Conservation (phyloP, 352 stramenopile species). For the Pythium phragmitis region DNA sequence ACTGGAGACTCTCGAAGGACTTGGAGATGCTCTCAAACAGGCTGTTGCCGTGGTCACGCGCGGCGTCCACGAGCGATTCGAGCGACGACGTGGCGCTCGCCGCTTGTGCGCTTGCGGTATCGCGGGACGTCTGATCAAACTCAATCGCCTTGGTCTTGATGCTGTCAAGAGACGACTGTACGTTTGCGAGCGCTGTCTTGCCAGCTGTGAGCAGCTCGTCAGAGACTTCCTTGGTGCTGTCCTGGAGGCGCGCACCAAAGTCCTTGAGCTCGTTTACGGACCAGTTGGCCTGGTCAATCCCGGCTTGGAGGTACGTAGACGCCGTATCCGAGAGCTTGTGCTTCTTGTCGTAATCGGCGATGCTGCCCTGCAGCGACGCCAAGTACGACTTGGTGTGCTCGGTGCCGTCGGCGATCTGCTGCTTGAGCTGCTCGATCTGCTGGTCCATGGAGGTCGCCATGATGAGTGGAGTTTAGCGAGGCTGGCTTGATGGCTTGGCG, state of each 20-base stretch:
- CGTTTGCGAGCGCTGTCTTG: constrained; percentile 46
- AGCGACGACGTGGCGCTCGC: constrained; percentile 37
- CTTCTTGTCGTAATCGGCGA: constrained; percentile 7
- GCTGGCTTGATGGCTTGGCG: not conserved
- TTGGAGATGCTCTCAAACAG: constrained; percentile 58
- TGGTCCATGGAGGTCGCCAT: not conserved
- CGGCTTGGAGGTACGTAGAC: constrained; percentile 53
- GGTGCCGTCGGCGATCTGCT: constrained; percentile 40
- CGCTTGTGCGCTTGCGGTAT: constrained; percentile 39
- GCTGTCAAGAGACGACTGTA: constrained; percentile 1
- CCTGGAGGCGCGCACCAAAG: constrained; percentile 47
- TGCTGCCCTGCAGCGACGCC: not conserved
- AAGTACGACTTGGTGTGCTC: constrained; percentile 7
- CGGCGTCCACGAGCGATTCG: constrained; percentile 52
- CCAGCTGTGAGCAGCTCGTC: constrained; percentile 39
- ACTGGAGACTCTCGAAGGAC: constrained; percentile 41
- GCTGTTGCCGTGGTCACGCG: constrained; percentile 43
- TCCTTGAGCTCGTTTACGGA: constrained; percentile 68
- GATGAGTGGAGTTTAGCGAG: not conserved
- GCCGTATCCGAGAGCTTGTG: constrained; percentile 35
- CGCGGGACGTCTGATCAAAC: constrained; percentile 43
- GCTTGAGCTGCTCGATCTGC: constrained; percentile 49
- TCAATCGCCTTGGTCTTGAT: constrained; percentile 41
- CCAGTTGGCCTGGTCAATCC: constrained; percentile 57
- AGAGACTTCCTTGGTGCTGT: constrained; percentile 48